These are phyloP conservation scores for Brasenia schreberi DNA, from an alignment of 164 flowering plant genomes.

Conservation along the genomic window DNA sequence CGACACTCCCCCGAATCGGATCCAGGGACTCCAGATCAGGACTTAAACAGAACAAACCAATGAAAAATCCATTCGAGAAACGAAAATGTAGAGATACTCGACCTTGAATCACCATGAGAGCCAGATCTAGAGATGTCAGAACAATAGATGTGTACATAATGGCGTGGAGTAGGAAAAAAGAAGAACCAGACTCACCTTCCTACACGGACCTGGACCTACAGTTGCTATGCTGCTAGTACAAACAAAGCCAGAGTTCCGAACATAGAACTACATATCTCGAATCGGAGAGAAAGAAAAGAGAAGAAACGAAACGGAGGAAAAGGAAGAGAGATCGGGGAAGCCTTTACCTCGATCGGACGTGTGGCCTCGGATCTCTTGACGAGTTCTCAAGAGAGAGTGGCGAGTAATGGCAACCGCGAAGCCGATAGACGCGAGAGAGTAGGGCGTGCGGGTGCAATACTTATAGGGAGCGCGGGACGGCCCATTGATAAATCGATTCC, in stretches of 20 bases:
- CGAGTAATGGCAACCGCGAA: not conserved
- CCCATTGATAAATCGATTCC: too few species aligned
- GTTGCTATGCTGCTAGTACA: not conserved
- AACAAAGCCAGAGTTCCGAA: not conserved
- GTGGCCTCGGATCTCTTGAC: not conserved
- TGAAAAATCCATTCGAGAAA: too few species aligned
- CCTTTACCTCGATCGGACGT: not conserved
- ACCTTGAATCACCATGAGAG: not conserved
- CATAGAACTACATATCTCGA: not conserved
- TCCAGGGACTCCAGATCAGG: not conserved
- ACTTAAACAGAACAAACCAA: not conserved
- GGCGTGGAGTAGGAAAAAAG: too few species aligned
- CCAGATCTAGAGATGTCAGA: not conserved
- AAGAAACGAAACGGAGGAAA: not conserved
- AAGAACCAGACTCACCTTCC: not conserved
- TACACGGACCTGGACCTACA: not conserved
- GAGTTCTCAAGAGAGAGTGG: not conserved
- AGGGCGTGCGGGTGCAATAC: not conserved
- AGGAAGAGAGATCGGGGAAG: not conserved
- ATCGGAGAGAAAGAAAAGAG: not conserved
- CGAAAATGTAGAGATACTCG: not conserved
- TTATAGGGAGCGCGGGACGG: not conserved
- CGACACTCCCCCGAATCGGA: not conserved
- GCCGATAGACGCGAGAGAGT: not conserved
- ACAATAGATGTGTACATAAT: not conserved